phyloP scores from a whole-genome alignment of 208 protist species.

The Trypanosoma conorhini region DNA sequence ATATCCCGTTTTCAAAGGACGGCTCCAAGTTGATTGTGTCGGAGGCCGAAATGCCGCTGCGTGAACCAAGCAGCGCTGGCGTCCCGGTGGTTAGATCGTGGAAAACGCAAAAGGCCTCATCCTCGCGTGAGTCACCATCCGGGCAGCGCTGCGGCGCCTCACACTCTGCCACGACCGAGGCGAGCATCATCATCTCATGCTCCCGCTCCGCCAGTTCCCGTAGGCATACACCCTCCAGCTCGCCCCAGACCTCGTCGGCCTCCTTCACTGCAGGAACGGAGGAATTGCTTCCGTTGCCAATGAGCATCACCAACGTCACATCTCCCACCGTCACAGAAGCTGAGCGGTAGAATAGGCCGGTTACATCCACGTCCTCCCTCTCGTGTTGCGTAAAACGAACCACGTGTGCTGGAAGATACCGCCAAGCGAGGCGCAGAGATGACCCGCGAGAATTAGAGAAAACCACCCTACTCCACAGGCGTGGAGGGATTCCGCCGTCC shows the following conservation, averaged over 20 bases:
- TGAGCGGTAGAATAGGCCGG: slow-evolving; percentile 10
- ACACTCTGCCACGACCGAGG: slow-evolving; percentile 4
- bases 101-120: not conserved
- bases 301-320: slow-evolving; percentile 14
- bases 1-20: not conserved
- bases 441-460: not conserved
- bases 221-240: slow-evolving; percentile 1
- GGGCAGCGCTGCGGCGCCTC: not conserved
- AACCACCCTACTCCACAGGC: slow-evolving; percentile 10
- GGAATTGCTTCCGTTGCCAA: slow-evolving; percentile 1
- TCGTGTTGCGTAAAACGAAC: slow-evolving; percentile 3
- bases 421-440: slow-evolving; percentile 16
- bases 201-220: slow-evolving; percentile 4
- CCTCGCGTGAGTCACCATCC: not conserved
- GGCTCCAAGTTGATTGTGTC: not conserved
- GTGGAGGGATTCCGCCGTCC: not conserved
- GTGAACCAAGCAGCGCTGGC: not conserved
- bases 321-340: slow-evolving; percentile 4
- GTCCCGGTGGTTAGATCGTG: slow-evolving; percentile 16
- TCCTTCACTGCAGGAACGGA: not conserved
- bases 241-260: not conserved
- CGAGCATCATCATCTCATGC: slow-evolving; percentile 14
- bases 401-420: slow-evolving; percentile 15
- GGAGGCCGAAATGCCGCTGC: not conserved
- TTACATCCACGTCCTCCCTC: not conserved